These are phyloP conservation scores for Coemansia sp. DNA, from an alignment of 192 early-diverging fungal species.

Conservation along the genomic window DNA sequence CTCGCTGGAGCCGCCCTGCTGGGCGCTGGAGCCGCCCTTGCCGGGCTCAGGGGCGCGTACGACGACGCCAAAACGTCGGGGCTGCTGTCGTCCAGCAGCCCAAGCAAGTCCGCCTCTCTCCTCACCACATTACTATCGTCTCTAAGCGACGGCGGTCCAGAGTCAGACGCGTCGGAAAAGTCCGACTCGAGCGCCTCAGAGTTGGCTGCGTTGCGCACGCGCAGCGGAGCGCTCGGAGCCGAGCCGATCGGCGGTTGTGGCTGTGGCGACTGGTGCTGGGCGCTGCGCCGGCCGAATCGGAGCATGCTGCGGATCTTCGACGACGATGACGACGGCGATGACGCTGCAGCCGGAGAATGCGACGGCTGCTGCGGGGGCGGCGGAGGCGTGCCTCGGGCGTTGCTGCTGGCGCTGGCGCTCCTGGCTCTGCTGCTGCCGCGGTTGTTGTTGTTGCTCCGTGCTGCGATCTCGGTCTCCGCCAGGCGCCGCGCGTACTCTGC, in stretches of 20 bases:
- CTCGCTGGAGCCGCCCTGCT: too few species aligned
- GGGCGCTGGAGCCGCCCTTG: too few species aligned
- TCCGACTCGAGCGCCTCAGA: constrained; percentile 37
- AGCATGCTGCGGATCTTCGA: constrained; percentile 45
- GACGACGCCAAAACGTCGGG: constrained; percentile 1
- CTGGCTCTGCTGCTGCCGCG: constrained; percentile 1
- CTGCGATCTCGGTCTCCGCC: constrained; percentile 27
- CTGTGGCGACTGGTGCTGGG: too few species aligned
- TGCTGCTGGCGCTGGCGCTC: constrained; percentile 9
- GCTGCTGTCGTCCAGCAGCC: constrained; percentile 7
- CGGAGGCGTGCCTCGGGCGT: background rate
- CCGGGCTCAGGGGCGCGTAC: constrained; percentile 18
- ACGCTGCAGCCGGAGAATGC: background rate
- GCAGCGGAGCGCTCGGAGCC: background rate
- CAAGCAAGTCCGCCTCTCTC: constrained; percentile 4
- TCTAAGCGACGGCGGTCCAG: background rate
- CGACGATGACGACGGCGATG: constrained; percentile 9
- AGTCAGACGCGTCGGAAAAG: constrained; percentile 23
- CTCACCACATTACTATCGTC: too few species aligned
- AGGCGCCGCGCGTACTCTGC: constrained; percentile 26
- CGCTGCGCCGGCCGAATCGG: constrained; percentile 15
- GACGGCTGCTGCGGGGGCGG: background rate
- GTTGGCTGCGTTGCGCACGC: background rate
- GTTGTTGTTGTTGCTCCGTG: background rate
- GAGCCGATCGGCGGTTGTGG: too few species aligned